Evolutionary conservation across 2,329 filamentous ascomycete genomes (phyloP).

Genomic region (Fusarium compactum): DNA sequence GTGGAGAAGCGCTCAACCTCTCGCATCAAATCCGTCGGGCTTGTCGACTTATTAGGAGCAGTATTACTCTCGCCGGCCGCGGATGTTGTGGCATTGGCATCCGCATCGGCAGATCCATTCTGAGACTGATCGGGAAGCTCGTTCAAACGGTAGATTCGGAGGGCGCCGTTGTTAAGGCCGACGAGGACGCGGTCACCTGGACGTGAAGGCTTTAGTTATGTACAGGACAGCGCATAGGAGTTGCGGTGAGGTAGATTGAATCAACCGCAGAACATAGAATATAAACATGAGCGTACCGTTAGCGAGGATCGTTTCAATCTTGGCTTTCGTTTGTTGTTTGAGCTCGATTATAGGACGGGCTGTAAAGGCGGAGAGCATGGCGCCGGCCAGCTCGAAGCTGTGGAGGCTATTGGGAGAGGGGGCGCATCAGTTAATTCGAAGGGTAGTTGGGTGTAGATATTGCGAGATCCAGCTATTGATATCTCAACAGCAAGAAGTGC

Average conservation of each 20-base stretch:
- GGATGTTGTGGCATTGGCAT: conserved; percentile 46
- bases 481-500: not conserved
- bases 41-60: conserved; percentile 53
- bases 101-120: conserved; percentile 51
- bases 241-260: not conserved
- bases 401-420: conserved; percentile 46
- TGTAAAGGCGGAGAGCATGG: conserved; percentile 97
- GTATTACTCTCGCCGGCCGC: conserved; percentile 47
- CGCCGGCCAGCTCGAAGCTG: conserved; percentile 59
- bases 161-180: conserved; percentile 87
- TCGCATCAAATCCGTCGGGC: conserved; percentile 84
- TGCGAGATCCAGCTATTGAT: not conserved
- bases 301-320: conserved; percentile 94
- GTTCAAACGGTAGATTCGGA: conserved; percentile 93
- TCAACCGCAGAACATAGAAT: not conserved
- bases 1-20: conserved; percentile 96
- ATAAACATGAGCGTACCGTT: conserved; percentile 71
- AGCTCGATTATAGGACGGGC: conserved; percentile 98
- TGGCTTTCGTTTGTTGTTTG: conserved; percentile 93
- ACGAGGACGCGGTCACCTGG: conserved; percentile 90
- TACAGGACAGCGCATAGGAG: not conserved
- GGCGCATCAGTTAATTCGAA: conserved; percentile 48
- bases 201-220: conserved; percentile 20
- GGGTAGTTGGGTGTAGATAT: not conserved
- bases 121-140: conserved; percentile 62